These are phyloP conservation scores for Alternaria rosae DNA, from an alignment of 2,329 filamentous ascomycete species.

Conservation along the genomic window DNA sequence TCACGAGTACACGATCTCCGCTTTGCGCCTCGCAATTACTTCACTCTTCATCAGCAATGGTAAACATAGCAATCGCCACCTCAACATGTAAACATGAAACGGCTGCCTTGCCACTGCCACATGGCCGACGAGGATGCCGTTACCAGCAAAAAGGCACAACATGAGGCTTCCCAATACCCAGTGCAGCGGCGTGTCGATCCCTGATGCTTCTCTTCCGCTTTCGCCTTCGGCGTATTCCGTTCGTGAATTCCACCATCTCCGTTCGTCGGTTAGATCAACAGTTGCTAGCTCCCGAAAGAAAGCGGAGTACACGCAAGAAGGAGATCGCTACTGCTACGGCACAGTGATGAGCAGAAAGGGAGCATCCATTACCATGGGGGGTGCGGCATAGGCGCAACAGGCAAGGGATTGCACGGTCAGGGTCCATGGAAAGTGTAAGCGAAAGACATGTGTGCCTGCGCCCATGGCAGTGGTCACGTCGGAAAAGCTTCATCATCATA, in stretches of 20 bases:
- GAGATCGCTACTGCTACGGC: not conserved
- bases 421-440: constrained; percentile 1
- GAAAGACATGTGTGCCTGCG: constrained; percentile 1
- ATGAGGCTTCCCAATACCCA: constrained; percentile 8
- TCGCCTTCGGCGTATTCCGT: constrained; percentile 10
- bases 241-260: not conserved
- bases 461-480: constrained; percentile 4
- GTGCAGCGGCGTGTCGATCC: constrained; percentile 10
- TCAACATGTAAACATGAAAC: not conserved
- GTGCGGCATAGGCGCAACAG: not conserved
- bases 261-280: constrained; percentile 2
- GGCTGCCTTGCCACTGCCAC: constrained; percentile 12
- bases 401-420: constrained; percentile 1
- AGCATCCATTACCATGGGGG: not conserved
- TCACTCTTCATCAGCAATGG: not conserved
- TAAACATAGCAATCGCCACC: constrained; percentile 12
- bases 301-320: constrained; percentile 9
- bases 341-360: constrained; percentile 2
- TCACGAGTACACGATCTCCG: not conserved
- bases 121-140: constrained; percentile 8
- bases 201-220: constrained; percentile 1
- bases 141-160: not conserved
- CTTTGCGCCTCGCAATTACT: not conserved
- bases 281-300: not conserved
- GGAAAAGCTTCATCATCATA: constrained; percentile 7